These are phyloP conservation scores for Geranium incanum DNA, from an alignment of 441 rosid genomes.

Conservation along the genomic window DNA sequence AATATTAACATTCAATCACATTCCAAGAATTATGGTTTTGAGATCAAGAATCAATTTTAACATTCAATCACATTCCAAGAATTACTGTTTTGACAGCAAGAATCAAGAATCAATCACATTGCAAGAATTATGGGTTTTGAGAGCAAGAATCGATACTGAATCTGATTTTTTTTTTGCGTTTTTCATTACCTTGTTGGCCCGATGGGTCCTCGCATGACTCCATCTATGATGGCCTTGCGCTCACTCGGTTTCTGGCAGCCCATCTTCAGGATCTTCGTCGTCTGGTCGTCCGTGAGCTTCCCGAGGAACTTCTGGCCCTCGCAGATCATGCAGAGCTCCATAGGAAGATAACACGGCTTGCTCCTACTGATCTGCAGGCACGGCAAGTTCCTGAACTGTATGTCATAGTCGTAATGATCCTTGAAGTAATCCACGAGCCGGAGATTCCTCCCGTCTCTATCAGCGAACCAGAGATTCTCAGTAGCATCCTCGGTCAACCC, in stretches of 20 bases:
- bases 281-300: conserved; percentile 90
- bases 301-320: conserved; percentile 99
- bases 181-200: conserved; percentile 76
- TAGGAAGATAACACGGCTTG: conserved; percentile 89
- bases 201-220: conserved; percentile 66
- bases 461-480: conserved; percentile 67
- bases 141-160: too few species aligned
- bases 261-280: conserved; percentile 82
- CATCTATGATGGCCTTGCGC: conserved; percentile 76
- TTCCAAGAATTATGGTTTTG: conserved; percentile 1
- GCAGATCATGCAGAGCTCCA: conserved; percentile 89
- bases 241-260: conserved; percentile 84
- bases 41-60: too few species aligned
- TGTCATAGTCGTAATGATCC: conserved; percentile 71
- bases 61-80: too few species aligned
- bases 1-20: too few species aligned
- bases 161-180: neutral
- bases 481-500: conserved; percentile 73
- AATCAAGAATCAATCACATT: too few species aligned
- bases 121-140: too few species aligned
- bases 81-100: too few species aligned
- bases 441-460: conserved; percentile 67
- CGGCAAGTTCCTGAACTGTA: conserved; percentile 73
- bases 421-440: conserved; percentile 74
- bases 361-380: conserved; percentile 88